phyloP scores from a whole-genome alignment of 805 yeast species.

The Blastobotrys terrestris region DNA sequence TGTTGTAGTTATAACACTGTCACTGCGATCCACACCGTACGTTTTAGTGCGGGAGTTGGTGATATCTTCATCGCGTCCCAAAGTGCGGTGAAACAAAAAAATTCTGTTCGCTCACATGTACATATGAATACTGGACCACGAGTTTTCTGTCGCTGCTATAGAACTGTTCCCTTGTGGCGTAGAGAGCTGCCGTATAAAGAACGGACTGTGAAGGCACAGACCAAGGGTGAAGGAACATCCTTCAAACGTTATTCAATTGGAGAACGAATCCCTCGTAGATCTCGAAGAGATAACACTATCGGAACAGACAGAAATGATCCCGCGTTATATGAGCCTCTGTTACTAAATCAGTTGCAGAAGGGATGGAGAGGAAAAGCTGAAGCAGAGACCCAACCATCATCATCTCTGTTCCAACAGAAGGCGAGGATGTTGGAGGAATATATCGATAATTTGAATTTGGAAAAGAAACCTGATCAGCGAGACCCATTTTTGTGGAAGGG shows the following conservation, averaged over 20 bases:
- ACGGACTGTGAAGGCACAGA: background rate
- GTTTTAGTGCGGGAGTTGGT: too few relatives aligned
- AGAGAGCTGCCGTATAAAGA: background rate
- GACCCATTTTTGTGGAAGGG: conserved; percentile 1
- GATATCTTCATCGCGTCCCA: background rate
- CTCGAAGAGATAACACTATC: background rate
- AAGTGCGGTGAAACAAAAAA: background rate
- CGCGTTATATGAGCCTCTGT: background rate
- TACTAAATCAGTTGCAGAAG: background rate
- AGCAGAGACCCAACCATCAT: background rate
- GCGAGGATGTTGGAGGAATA: background rate
- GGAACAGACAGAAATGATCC: background rate
- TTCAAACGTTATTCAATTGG: background rate
- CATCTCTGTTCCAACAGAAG: background rate
- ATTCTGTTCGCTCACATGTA: background rate
- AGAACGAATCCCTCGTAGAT: background rate
- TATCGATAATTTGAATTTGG: background rate
- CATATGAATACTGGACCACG: background rate
- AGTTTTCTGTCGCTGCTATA: background rate
- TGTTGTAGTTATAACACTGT: too few relatives aligned
- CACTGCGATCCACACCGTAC: too few relatives aligned
- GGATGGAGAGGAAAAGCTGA: background rate
- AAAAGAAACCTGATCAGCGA: background rate
- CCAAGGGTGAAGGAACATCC: background rate
- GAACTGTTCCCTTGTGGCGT: background rate